Base-by-base conservation (phyloP, 306 rosid genomes). In the Rosa multiflora region DNA sequence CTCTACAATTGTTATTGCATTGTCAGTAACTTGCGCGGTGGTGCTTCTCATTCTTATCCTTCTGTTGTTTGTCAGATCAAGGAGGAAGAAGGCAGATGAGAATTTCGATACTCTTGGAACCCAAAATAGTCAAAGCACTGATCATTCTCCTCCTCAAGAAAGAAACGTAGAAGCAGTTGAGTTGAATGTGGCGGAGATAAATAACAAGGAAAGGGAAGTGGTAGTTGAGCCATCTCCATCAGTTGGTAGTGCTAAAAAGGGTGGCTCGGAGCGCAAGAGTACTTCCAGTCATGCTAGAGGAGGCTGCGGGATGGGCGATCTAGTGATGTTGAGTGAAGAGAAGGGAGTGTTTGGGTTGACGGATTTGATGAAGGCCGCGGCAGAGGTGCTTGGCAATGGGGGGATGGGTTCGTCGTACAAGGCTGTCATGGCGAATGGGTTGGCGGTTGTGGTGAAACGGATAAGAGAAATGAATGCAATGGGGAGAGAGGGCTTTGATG, bases 371-470 rank as follows among this genome's bases (percentile, higher is more conserved):
- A 88, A 82, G 74, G 93, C 98, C 0, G 76, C 95, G 0, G 98
- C 97, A 0, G 97, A 92, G 67, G 97, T 94, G 17, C 84, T 94
- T 11, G 93, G 97, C 37, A 89, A 84, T 73, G 97, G 98, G 21
- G 85, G 87, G 21, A 76, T 86, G 67, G 94, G 97, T 21, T 94
- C 94, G 1, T 87, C 97, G 44, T 94, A 94, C 76, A 94, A 90
- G 82, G 97, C 97, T 13, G 87, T 90, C 18, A 84, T 94, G 92
- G 81, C 83, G 15, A 91, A 92, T 81, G 97, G 97, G 39, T 78
- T 90, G 12, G 86, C 97, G 5, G 97, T 94, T 72, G 97, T 89
- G 43, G 98, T 90, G 74, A 94, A 94, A 82, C 89, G 98, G 82
- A 88, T 87, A 21, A 86, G 85, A 67, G 97, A 90, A 62, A 85